phyloP scores from a whole-genome alignment of 805 yeast species.

The Suhomyces faveliae region DNA sequence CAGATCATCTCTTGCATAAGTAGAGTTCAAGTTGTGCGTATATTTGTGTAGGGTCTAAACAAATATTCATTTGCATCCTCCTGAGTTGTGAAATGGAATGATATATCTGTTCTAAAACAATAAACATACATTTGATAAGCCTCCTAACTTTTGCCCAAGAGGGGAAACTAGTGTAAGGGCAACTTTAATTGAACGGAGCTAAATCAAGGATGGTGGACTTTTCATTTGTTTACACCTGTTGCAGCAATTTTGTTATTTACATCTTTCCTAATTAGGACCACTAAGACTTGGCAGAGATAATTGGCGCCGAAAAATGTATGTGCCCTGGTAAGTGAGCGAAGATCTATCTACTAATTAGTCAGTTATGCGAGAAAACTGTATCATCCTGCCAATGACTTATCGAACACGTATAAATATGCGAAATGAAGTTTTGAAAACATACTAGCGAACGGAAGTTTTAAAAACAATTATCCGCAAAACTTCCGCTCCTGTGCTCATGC shows the following conservation, averaged over 20 bases:
- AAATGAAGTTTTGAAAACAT: neutral
- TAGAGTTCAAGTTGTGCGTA: neutral
- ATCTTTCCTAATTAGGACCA: neutral
- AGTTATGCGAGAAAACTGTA: neutral
- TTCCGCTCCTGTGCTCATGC: too few species aligned
- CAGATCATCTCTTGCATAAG: neutral
- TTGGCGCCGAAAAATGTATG: neutral
- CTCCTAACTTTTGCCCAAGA: neutral
- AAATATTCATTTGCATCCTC: too few species aligned
- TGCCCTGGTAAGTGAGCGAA: neutral
- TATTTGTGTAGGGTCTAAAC: too few species aligned
- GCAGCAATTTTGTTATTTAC: neutral
- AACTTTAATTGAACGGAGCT: neutral
- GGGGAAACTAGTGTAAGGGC: neutral
- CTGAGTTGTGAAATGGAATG: too few species aligned
- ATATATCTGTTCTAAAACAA: too few species aligned
- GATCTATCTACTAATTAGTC: neutral
- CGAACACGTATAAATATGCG: neutral
- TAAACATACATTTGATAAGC: too few species aligned
- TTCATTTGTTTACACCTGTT: neutral
- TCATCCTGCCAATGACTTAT: neutral
- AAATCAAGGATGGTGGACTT: neutral
- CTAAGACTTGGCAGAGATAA: neutral
- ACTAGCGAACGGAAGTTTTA: neutral
- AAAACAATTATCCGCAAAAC: too few species aligned